These are phyloP conservation scores for Urochloa ruziziensis DNA, from an alignment of 176 grass and related monocot species.

Conservation along the genomic window DNA sequence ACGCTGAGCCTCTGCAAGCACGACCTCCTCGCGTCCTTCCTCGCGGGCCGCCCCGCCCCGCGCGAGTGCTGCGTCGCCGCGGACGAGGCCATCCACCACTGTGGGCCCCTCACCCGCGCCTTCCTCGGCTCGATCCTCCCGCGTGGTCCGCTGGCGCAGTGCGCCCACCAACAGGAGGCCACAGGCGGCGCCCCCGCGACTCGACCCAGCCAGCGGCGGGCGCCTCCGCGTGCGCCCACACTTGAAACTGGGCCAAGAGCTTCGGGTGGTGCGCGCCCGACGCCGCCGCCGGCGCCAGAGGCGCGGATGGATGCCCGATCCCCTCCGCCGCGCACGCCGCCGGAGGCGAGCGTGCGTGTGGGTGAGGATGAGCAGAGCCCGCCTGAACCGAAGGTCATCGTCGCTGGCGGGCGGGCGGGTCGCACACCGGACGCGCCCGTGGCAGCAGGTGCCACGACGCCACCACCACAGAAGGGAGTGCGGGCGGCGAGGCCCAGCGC, in stretches of 20 bases:
- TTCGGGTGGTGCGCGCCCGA: too few species aligned
- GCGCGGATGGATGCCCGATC: background rate
- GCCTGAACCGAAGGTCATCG: background rate
- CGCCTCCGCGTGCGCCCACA: background rate
- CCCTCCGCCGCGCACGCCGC: background rate
- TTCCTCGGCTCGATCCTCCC: slow-evolving; percentile 28
- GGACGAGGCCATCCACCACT: slow-evolving; percentile 25
- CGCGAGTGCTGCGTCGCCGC: slow-evolving; percentile 21
- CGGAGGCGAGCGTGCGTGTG: too few species aligned
- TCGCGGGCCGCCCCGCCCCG: slow-evolving; percentile 20
- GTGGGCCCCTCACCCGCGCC: slow-evolving; percentile 13
- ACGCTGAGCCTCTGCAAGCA: slow-evolving; percentile 34
- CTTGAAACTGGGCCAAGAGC: too few species aligned
- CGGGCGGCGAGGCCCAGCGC: background rate
- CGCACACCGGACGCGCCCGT: background rate
- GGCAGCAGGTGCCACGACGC: background rate
- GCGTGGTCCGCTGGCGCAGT: background rate
- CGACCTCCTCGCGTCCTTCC: slow-evolving; percentile 11
- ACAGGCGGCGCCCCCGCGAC: too few species aligned
- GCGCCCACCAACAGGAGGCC: background rate
- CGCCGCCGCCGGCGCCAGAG: background rate
- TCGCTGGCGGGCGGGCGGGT: background rate
- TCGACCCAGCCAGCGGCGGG: background rate
- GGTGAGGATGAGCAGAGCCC: too few species aligned
- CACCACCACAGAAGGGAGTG: background rate